Conservation (phyloP, 371 early-diverging fungal species). For the Saksenaea vasiformis region DNA sequence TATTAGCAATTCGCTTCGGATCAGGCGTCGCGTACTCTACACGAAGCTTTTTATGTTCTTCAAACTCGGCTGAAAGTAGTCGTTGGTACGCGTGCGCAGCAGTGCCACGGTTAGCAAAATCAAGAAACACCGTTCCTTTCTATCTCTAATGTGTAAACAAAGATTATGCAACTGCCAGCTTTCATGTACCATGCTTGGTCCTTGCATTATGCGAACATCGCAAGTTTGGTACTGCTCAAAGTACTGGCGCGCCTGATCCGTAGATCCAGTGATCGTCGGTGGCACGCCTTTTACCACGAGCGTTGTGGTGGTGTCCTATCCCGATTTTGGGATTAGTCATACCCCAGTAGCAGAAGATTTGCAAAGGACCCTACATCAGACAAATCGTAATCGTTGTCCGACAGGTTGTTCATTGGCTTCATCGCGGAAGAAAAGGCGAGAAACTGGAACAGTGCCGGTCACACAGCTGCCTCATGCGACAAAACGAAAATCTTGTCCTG, state of each 20-base stretch:
- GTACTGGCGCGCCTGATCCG: slow-evolving; percentile 23
- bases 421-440: not conserved
- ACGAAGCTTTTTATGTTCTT: slow-evolving; percentile 26
- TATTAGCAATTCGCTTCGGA: slow-evolving; percentile 19
- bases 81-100: slow-evolving; percentile 38
- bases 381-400: not conserved
- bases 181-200: slow-evolving; percentile 36
- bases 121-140: slow-evolving; percentile 56
- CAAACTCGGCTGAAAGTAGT: slow-evolving; percentile 33
- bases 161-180: not conserved
- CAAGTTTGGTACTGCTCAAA: slow-evolving; percentile 36
- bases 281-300: slow-evolving; percentile 44
- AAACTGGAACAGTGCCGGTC: slow-evolving; percentile 2
- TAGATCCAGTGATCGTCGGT: slow-evolving; percentile 18
- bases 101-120: slow-evolving; percentile 42
- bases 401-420: not conserved
- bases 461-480: slow-evolving; percentile 20
- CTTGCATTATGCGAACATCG: slow-evolving; percentile 38
- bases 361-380: not conserved
- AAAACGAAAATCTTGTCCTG: slow-evolving; percentile 39
- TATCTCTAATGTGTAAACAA: not conserved
- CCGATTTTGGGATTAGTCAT: not conserved
- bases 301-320: slow-evolving; percentile 30
- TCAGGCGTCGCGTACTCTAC: slow-evolving; percentile 53
- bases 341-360: not conserved